Conservation (phyloP, 805 yeast genomes). For the Candida insectorum region DNA sequence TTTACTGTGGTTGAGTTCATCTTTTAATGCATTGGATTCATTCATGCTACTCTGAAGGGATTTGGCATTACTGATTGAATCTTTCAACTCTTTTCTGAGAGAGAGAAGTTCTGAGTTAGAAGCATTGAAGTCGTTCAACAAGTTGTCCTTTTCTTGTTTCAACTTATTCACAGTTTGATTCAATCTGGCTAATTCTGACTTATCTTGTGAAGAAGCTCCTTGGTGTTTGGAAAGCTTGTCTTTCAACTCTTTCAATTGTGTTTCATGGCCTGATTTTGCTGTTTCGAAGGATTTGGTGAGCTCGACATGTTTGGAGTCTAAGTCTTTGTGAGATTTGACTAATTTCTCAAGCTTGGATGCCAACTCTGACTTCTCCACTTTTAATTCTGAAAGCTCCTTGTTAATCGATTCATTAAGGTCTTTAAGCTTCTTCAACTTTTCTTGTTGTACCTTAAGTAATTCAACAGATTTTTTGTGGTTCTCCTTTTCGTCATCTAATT, state of each 20-base stretch:
- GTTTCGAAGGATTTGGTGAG: conserved; percentile 1
- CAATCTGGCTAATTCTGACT: conserved; percentile 8
- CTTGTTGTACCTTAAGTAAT: conserved; percentile 14
- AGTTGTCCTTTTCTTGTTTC: conserved; percentile 10
- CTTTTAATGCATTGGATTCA: not conserved
- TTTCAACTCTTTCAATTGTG: conserved; percentile 4
- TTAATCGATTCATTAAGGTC: conserved; percentile 11
- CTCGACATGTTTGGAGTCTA: conserved; percentile 5
- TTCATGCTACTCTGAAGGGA: not conserved
- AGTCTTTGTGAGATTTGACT: not conserved
- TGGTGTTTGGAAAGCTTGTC: conserved; percentile 3
- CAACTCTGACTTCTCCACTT: conserved; percentile 2
- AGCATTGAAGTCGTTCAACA: conserved; percentile 5
- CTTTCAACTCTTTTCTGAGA: conserved; percentile 8
- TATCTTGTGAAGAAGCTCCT: conserved; percentile 4
- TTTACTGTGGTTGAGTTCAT: not conserved
- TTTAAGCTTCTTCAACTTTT: conserved; percentile 25
- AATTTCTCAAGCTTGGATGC: conserved; percentile 3
- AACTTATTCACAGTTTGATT: conserved; percentile 8
- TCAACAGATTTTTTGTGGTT: conserved; percentile 12
- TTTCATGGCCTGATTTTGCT: conserved; percentile 3
- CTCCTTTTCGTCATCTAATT: conserved; percentile 9
- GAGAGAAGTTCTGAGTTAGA: conserved; percentile 12
- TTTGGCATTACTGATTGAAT: conserved; percentile 2
- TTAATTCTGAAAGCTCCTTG: conserved; percentile 4